A percentile compares a stretch with the other conserved stretches of the same genome.
phyloP scores from a whole-genome alignment of 2,329 filamentous ascomycete genomes.

The Colletotrichum tanaceti region DNA sequence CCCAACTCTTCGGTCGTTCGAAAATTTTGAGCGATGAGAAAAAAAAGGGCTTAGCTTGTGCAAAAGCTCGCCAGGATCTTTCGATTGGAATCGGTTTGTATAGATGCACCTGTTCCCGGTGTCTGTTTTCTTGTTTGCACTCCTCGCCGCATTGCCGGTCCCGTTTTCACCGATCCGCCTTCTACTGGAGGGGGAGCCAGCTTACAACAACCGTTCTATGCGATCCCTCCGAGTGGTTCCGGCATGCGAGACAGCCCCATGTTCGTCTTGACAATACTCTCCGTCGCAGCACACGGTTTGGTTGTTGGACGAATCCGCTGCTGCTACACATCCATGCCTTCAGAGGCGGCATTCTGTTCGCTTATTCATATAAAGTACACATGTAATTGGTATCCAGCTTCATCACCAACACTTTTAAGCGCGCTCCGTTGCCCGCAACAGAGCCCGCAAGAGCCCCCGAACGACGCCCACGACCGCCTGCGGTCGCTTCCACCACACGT shows the following conservation, averaged over 20 bases:
- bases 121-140: too few species aligned
- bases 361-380: not conserved
- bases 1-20: too few species aligned
- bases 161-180: too few species aligned
- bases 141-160: too few species aligned
- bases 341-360: not conserved
- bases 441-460: conserved; percentile 19
- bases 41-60: too few species aligned
- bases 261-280: not conserved
- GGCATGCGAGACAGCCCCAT: not conserved
- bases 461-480: conserved; percentile 25
- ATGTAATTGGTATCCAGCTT: not conserved
- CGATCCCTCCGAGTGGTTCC: not conserved
- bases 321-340: not conserved
- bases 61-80: too few species aligned
- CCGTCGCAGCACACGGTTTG: not conserved
- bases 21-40: too few species aligned
- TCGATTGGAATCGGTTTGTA: too few species aligned
- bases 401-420: not conserved
- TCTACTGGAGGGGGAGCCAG: too few species aligned
- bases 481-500: conserved; percentile 41
- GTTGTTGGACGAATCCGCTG: not conserved
- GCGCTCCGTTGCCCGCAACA: conserved; percentile 2
- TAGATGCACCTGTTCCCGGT: too few species aligned
- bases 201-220: not conserved